Percentiles rank a stretch among this genome's conserved stretches.
Evolutionary conservation across 129 eudicot species (phyloP).

Genomic region (Tagetes patula): DNA sequence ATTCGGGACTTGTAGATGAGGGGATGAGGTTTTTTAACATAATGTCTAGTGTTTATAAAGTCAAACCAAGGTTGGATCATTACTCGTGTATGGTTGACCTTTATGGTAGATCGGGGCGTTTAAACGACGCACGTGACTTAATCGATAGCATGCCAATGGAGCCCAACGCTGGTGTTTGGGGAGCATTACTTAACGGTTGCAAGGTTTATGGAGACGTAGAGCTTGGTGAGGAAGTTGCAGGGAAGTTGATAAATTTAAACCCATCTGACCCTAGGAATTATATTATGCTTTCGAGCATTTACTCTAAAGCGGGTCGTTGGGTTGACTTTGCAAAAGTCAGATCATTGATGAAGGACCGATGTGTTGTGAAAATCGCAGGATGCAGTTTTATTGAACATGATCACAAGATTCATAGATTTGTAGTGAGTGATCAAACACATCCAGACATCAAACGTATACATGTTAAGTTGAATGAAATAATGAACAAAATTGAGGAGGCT

Average conservation of each 20-base stretch:
- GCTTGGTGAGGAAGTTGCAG: conserved; percentile 51
- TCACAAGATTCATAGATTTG: conserved; percentile 38
- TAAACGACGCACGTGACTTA: conserved; percentile 38
- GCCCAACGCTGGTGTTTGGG: conserved; percentile 59
- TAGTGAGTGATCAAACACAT: conserved; percentile 44
- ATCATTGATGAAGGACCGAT: conserved; percentile 41
- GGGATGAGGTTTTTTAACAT: conserved; percentile 40
- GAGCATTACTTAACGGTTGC: conserved; percentile 56
- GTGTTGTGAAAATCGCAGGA: conserved; percentile 36
- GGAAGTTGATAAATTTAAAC: conserved; percentile 35
- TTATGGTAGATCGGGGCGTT: conserved; percentile 43
- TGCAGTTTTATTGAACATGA: conserved; percentile 47
- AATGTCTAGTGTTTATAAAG: conserved; percentile 37
- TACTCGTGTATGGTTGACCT: conserved; percentile 64
- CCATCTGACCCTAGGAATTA: conserved; percentile 50
- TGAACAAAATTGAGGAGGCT: conserved; percentile 30
- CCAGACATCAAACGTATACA: conserved; percentile 30
- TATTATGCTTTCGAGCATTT: conserved; percentile 49
- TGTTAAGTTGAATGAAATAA: conserved; percentile 34
- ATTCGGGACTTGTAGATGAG: conserved; percentile 52
- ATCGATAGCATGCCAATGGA: conserved; percentile 56
- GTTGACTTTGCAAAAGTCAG: conserved; percentile 43
- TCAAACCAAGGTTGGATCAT: conserved; percentile 51
- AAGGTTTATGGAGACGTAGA: conserved; percentile 42
- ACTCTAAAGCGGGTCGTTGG: conserved; percentile 54